These are phyloP conservation scores for Eucalyptus leucophloia DNA, from an alignment of 345 rosid species.

Conservation along the genomic window DNA sequence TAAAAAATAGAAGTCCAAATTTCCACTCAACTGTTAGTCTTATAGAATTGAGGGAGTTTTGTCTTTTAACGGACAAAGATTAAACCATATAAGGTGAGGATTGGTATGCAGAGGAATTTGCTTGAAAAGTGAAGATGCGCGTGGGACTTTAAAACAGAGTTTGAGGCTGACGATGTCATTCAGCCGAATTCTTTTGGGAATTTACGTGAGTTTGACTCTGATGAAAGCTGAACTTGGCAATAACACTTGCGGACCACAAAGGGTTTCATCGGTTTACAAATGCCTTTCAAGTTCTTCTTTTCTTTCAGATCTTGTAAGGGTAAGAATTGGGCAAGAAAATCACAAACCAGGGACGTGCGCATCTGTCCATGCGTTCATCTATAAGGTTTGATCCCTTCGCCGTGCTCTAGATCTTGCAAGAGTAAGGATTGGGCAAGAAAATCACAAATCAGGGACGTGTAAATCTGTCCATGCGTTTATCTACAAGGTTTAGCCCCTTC, in stretches of 20 bases:
- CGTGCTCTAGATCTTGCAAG: background rate
- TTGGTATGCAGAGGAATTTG: background rate
- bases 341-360: background rate
- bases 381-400: background rate
- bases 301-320: accelerated
- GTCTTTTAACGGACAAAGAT: background rate
- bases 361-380: background rate
- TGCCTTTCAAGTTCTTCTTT: background rate
- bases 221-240: background rate
- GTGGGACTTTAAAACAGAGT: background rate
- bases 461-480: background rate
- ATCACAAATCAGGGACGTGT: background rate
- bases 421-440: background rate
- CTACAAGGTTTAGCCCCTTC: background rate
- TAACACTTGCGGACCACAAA: background rate
- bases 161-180: background rate
- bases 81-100: accelerated
- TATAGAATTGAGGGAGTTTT: background rate
- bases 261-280: background rate
- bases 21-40: accelerated
- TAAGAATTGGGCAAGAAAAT: background rate
- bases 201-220: background rate
- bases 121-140: background rate
- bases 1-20: background rate
- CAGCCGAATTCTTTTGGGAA: background rate